Evolutionary conservation across 176 grass and related monocot genomes (phyloP), one percentile per base, ranked within the genome.

Genomic region (Cenchrus purpureus): DNA sequence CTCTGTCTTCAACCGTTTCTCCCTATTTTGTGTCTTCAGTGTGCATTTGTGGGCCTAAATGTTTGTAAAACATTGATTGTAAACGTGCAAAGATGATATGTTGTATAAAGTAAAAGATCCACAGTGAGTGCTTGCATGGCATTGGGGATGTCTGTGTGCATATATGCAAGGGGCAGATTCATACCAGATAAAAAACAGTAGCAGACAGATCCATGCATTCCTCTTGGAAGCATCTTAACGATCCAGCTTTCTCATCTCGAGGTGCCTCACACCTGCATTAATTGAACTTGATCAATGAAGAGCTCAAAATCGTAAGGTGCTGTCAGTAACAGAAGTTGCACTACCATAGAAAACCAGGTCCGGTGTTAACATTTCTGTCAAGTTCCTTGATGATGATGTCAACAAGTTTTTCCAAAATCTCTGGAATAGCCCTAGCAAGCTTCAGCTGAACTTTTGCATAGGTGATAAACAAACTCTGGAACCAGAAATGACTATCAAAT

Each of bases 181-280:
- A 69, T 88, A 93, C 95, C 95, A 92, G 85, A 90, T 95, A 98
- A 78, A 98, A 92, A 80, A 88, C 83, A 86, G 79, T 87, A 73
- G 95, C 89, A 77, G 89, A 86, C 25, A 98, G 86, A 83, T 93
- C 95, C 91, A 98, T 94, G 54, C 95, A 83, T 46, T 89, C 87
- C 86, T 98, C 89, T 22, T 92, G 91, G 49, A 88, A 87, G 52
- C 91, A 88, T 75, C 87, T 85, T 31, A 86, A 79, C 25, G 87
- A 87, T 77, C 80, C 92, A 82, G 77, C 79, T 70, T 95, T 98
- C 74, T 88, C 95, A 77, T 98, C 95, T 86, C 89, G 82, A 79
- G 88, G 77, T 53, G 85, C 89, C 78, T 98, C 93, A 50, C 71
- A 89, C 93, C 93, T 98, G 73, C 28, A 87, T 77, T 58, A 25